Evolutionary conservation across 73 alveolate species (phyloP), one percentile per base, ranked within the genome.

Genomic region (Paramecium bursaria): DNA sequence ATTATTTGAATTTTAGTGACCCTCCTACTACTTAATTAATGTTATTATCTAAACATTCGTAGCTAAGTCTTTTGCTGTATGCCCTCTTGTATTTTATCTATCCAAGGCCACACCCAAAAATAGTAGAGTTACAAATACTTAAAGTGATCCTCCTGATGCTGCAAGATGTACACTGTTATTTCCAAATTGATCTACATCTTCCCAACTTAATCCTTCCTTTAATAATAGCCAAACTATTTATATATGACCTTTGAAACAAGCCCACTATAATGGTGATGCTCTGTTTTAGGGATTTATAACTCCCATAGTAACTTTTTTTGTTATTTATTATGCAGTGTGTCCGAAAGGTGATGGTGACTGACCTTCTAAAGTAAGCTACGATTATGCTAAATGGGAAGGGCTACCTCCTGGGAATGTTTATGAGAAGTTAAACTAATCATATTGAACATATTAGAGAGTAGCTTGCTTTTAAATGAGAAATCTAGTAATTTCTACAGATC

Each of bases 81-180:
- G 89, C 42, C 89, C 89, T 35, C 89, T 53, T n/a, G 85, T 79
- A 79, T 79, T 79, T 50, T 54, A 48, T 44, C 89, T 73, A 22
- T 61, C 76, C 15, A 54, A 61, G 10, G 54, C 85, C 15, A 79
- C 89, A 10, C 89, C 89, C 30, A 31, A 73, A 61, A 54, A 53
- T 46, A 79, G 15, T 15, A 52, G 17, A 21, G 85, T 53, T 46
- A 53, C 33, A 44, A 79, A 79, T 22, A 79, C 89, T 42, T 48
- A 6, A 14, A 53, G 17, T 46, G 51, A 53, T 31, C 89, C 89
- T 17, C 89, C 89, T 23, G 85, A 53, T 11, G 89, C 80, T 33
- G 89, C 89, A 22, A 79, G 54, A 53, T 79, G 89, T 2, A 79
- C 89, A 79, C 89, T 53, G 48, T 79, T 79, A 55, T 79, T 79